phyloP scores from a whole-genome alignment of 441 rosid species.

The Adansonia rubrostipa region DNA sequence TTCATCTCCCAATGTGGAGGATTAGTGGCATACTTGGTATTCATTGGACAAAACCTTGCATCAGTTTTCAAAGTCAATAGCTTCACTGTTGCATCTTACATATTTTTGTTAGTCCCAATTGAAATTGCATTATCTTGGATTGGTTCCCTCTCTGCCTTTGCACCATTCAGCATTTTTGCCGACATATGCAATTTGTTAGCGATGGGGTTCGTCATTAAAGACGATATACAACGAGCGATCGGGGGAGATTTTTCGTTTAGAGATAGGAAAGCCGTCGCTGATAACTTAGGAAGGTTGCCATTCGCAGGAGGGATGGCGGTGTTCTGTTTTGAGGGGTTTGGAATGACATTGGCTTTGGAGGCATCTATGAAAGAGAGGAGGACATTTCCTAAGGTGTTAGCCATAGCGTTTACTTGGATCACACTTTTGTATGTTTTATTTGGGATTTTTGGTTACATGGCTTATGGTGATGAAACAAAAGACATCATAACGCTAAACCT shows the following conservation, averaged over 20 bases:
- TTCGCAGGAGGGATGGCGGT: slow-evolving; percentile 93
- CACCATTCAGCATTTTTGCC: slow-evolving; percentile 85
- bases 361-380: slow-evolving; percentile 75
- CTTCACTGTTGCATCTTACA: slow-evolving; percentile 45
- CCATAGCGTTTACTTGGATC: slow-evolving; percentile 64
- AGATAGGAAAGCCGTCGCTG: slow-evolving; percentile 67
- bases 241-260: slow-evolving; percentile 69
- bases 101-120: slow-evolving; percentile 71
- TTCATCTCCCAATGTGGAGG: slow-evolving; percentile 87
- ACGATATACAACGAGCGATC: slow-evolving; percentile 55
- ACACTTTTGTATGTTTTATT: slow-evolving; percentile 66
- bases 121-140: slow-evolving; percentile 71
- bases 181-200: slow-evolving; percentile 76
- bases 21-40: slow-evolving; percentile 77
- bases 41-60: slow-evolving; percentile 81
- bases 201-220: slow-evolving; percentile 73
- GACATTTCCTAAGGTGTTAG: slow-evolving; percentile 64
- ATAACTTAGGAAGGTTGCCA: slow-evolving; percentile 68
- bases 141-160: slow-evolving; percentile 66
- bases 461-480: slow-evolving; percentile 81
- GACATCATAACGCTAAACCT: slow-evolving; percentile 83
- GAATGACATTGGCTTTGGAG: slow-evolving; percentile 87
- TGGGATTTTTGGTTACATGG: slow-evolving; percentile 86
- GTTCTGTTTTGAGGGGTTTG: slow-evolving; percentile 92
- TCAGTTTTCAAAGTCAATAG: slow-evolving; percentile 51